These are phyloP conservation scores for Paramecium caudatum DNA, from an alignment of 73 alveolate species.

Conservation along the genomic window DNA sequence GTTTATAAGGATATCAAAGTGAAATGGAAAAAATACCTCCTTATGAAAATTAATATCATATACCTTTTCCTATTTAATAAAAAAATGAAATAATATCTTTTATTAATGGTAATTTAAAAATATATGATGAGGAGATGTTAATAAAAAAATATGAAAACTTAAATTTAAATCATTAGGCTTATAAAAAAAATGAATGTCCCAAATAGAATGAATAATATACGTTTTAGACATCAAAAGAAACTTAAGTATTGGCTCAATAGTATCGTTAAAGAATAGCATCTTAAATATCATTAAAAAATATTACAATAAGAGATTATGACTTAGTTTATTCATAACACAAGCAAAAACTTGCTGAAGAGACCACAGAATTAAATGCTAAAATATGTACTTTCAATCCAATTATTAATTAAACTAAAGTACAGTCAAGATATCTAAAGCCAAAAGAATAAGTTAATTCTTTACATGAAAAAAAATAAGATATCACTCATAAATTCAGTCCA, in stretches of 20 bases:
- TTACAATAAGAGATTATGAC: slow-evolving; percentile 16
- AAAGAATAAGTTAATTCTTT: too few relatives aligned
- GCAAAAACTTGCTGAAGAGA: neutral
- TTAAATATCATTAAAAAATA: neutral
- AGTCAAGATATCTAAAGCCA: neutral
- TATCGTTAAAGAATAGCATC: slow-evolving; percentile 54
- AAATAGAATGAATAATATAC: neutral
- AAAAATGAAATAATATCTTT: slow-evolving; percentile 19
- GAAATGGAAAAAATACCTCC: slow-evolving; percentile 13
- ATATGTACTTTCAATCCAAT: slow-evolving; percentile 41
- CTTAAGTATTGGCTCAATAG: neutral
- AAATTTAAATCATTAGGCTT: slow-evolving; percentile 17
- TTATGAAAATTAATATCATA: slow-evolving; percentile 25
- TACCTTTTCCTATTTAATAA: neutral
- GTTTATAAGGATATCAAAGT: neutral
- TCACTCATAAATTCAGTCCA: too few relatives aligned
- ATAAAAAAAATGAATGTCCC: neutral
- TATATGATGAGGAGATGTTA: neutral
- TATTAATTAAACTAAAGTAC: slow-evolving; percentile 2
- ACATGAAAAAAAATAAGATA: too few relatives aligned
- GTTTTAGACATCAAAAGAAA: neutral
- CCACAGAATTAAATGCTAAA: neutral
- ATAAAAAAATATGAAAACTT: neutral
- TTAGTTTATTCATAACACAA: neutral
- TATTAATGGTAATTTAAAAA: slow-evolving; percentile 32